These are phyloP conservation scores for Acanthamoeba culbertsoni DNA, from an alignment of 208 protist genomes.

Conservation along the genomic window DNA sequence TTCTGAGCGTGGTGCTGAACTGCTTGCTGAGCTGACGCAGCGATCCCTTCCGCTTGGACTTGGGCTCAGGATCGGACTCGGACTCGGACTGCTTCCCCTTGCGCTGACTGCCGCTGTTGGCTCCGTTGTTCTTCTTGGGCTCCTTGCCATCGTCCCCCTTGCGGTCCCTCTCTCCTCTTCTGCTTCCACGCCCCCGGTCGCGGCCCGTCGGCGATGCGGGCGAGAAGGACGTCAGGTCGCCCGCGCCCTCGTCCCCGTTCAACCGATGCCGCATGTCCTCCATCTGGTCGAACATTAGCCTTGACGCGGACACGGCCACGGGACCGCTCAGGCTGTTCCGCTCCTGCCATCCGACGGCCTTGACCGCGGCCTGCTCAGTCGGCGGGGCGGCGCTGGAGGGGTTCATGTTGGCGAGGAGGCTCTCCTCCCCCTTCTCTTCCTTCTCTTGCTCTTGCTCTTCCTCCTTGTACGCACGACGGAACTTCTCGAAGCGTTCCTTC, in stretches of 20 bases:
- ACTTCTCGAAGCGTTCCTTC: neutral
- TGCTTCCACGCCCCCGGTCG: neutral
- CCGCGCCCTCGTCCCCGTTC: neutral
- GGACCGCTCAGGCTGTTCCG: neutral
- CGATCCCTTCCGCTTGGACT: neutral
- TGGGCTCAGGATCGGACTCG: neutral
- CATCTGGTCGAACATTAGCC: neutral
- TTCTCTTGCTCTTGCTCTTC: no score
- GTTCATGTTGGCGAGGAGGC: no score
- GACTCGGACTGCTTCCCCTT: neutral
- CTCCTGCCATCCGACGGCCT: neutral
- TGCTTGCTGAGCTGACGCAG: constrained; percentile 37
- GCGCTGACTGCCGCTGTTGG: neutral
- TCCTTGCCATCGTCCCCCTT: neutral
- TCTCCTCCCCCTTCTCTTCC: no score
- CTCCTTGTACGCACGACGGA: no score
- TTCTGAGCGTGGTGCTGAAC: constrained; percentile 26
- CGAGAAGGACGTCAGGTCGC: neutral
- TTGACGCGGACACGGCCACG: neutral
- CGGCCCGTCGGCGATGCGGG: neutral
- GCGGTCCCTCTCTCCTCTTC: neutral
- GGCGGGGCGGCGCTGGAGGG: no score
- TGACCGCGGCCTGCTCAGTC: neutral
- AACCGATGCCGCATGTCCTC: neutral
- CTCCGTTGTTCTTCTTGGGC: neutral